A percentile compares a stretch with the other conserved stretches of the same genome.
Evolutionary conservation across 768 basidiomycete genomes (phyloP).

Genomic region (Boletus sp.): DNA sequence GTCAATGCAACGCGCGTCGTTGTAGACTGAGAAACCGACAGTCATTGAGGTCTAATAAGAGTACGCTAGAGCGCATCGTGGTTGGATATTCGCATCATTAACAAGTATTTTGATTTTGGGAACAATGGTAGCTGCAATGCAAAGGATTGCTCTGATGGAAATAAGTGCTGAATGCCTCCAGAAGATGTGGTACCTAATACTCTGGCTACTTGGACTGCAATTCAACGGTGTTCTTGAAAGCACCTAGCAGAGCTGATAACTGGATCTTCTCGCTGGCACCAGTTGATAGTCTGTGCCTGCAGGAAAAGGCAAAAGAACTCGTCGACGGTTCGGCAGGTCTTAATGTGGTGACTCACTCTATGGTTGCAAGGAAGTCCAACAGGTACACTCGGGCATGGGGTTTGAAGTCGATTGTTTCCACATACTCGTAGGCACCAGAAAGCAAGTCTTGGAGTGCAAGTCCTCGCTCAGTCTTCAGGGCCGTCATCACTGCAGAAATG

Average conservation of each 20-base stretch:
- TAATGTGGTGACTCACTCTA: conserved; percentile 62
- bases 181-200: background rate
- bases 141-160: background rate
- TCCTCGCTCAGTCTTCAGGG: conserved; percentile 87
- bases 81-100: background rate
- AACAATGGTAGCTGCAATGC: background rate
- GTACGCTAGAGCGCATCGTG: background rate
- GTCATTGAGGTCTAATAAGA: background rate
- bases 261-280: conserved; percentile 96
- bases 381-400: conserved; percentile 86
- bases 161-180: background rate
- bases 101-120: background rate
- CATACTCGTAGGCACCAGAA: conserved; percentile 85
- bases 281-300: conserved; percentile 84
- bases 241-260: conserved; percentile 83
- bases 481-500: conserved; percentile 66
- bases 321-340: background rate
- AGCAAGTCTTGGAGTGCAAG: conserved; percentile 94
- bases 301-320: background rate
- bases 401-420: conserved; percentile 83
- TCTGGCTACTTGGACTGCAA: conserved; percentile 46
- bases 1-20: conserved; percentile 3
- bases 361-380: conserved; percentile 90
- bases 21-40: background rate
- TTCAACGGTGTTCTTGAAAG: conserved; percentile 92